Conservation (phyloP, 148 eudicot genomes). For the Tetragonia tetragonoides region DNA sequence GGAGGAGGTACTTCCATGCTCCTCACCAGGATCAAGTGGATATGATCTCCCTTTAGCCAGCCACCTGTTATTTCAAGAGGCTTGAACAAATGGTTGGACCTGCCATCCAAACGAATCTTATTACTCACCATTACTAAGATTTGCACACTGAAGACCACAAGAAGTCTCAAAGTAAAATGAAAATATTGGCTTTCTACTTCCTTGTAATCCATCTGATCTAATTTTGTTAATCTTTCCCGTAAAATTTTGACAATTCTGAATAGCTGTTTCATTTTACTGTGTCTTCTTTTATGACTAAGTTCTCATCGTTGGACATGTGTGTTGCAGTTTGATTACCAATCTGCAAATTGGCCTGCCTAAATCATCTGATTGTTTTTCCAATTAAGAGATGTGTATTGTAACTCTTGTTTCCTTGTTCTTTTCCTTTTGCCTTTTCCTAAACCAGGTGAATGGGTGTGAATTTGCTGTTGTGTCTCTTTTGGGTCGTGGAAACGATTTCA, state of each 20-base stretch:
- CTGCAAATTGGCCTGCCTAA: slow-evolving; percentile 11
- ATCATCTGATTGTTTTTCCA: slow-evolving; percentile 1
- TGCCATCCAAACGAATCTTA: background rate
- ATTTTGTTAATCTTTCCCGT: background rate
- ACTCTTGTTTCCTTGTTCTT: background rate
- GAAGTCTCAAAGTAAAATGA: background rate
- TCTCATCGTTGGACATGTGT: background rate
- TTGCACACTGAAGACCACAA: background rate
- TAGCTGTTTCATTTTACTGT: background rate
- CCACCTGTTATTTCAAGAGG: background rate
- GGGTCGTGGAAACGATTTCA: slow-evolving; percentile 74
- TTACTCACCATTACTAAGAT: background rate
- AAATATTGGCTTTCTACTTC: background rate
- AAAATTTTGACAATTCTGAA: background rate
- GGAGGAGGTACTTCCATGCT: background rate
- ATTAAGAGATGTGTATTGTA: slow-evolving; percentile 6
- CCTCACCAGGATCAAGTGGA: too few relatives aligned
- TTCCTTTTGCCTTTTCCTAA: background rate
- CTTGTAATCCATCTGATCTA: background rate
- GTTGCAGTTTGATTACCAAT: background rate
- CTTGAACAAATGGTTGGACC: background rate
- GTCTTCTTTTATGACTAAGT: background rate
- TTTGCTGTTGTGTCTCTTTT: slow-evolving; percentile 77
- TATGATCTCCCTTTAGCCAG: background rate
- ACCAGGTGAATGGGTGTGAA: slow-evolving; percentile 85